Conservation (phyloP, 2,329 filamentous ascomycete genomes). For the Aspergillus oerlinghausenensis region DNA sequence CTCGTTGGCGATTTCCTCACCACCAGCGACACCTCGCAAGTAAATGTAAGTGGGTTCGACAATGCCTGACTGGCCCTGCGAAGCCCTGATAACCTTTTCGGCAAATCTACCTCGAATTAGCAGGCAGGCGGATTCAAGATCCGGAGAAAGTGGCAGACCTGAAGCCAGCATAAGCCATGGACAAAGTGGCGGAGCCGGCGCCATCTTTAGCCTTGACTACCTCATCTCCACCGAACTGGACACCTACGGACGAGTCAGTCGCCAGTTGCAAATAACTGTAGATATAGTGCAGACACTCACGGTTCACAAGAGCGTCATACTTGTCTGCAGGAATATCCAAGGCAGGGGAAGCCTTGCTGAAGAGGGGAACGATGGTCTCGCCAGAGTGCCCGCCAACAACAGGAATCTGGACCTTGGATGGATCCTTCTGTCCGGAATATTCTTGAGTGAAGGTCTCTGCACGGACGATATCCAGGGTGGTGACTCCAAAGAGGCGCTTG, state of each 20-base stretch:
- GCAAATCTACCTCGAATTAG: slow-evolving; percentile 62
- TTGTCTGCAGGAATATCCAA: slow-evolving; percentile 83
- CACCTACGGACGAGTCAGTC: slow-evolving; percentile 43
- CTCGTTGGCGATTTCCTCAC: slow-evolving; percentile 77
- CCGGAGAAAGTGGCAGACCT: slow-evolving; percentile 52
- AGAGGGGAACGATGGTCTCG: slow-evolving; percentile 95
- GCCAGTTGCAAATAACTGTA: background rate
- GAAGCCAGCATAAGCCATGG: slow-evolving; percentile 94
- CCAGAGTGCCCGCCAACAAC: slow-evolving; percentile 97
- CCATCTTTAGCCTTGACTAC: slow-evolving; percentile 94
- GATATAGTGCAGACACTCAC: slow-evolving; percentile 41
- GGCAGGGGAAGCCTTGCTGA: slow-evolving; percentile 80
- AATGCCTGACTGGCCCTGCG: slow-evolving; percentile 84
- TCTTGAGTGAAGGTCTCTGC: slow-evolving; percentile 94
- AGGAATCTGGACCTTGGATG: slow-evolving; percentile 77
- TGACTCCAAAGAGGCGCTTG: slow-evolving; percentile 96
- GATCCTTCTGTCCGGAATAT: slow-evolving; percentile 75
- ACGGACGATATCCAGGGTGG: slow-evolving; percentile 95
- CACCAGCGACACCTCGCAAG: slow-evolving; percentile 82
- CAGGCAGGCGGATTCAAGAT: slow-evolving; percentile 1
- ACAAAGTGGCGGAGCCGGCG: slow-evolving; percentile 82
- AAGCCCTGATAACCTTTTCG: slow-evolving; percentile 86
- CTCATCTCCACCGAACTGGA: slow-evolving; percentile 97
- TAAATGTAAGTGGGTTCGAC: slow-evolving; percentile 95
- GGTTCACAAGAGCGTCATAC: slow-evolving; percentile 84